Conservation (phyloP, 78 protist genomes). For the Isochrysis galbana region DNA sequence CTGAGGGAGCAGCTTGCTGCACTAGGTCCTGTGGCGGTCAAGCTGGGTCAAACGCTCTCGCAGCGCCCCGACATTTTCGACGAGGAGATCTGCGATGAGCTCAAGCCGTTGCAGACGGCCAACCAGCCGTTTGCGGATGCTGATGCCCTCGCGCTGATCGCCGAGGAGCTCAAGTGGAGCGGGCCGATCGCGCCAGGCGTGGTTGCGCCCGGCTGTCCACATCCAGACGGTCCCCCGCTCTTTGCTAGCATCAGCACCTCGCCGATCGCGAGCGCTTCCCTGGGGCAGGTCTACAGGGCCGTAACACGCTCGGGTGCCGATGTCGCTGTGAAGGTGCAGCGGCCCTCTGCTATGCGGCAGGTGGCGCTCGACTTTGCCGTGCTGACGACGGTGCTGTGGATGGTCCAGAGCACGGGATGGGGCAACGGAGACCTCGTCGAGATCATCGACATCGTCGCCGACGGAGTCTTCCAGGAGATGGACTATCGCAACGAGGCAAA, state of each 20-base stretch:
- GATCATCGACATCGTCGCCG: neutral
- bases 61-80: neutral
- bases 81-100: slow-evolving; percentile 12
- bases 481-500: slow-evolving; percentile 8
- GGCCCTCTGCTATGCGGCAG: neutral
- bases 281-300: neutral
- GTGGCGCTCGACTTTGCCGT: neutral
- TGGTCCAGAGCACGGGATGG: neutral
- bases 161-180: neutral
- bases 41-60: slow-evolving; percentile 33
- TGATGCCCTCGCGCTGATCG: neutral
- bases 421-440: slow-evolving; percentile 16
- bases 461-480: neutral
- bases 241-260: neutral
- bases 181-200: slow-evolving; percentile 18
- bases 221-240: neutral
- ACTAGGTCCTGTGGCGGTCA: slow-evolving; percentile 16
- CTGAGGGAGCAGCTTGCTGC: neutral
- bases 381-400: neutral
- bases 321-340: slow-evolving; percentile 14
- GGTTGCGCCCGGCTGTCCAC: neutral
- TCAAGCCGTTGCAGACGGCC: slow-evolving; percentile 21
- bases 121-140: neutral
- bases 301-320: neutral
- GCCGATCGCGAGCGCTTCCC: neutral